Percentiles rank a stretch among this genome's conserved stretches.
Conservation (phyloP, 768 basidiomycete species). For the Mycena albidolilacea region DNA sequence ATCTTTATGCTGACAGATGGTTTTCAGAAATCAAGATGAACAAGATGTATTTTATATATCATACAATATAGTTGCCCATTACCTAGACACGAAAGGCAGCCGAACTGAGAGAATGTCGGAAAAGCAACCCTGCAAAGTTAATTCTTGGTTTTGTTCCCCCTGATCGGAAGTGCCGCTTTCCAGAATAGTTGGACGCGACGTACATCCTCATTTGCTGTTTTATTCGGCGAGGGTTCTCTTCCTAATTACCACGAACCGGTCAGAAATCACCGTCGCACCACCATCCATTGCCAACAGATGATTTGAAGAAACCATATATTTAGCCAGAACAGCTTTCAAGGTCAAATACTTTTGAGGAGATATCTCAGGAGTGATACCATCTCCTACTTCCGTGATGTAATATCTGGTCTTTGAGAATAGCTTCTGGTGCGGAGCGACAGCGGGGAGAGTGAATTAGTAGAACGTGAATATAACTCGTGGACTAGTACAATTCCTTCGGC, state of each 20-base stretch:
- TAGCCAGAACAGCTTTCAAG: no score
- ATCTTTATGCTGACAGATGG: conserved; percentile 16
- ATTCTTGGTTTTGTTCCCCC: no score
- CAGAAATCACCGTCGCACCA: not conserved
- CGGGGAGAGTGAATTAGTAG: conserved; percentile 15
- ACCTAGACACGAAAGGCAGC: conserved; percentile 4
- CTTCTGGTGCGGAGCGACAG: not conserved
- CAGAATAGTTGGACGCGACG: no score
- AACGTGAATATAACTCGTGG: not conserved
- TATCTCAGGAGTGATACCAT: no score
- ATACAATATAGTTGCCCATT: not conserved
- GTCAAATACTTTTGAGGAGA: no score
- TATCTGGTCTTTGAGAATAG: not conserved
- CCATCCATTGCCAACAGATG: conserved; percentile 7
- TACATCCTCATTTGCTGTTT: no score
- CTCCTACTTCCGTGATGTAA: no score
- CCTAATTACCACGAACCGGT: not conserved
- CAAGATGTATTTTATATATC: not conserved
- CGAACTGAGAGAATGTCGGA: not conserved
- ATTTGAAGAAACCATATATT: not conserved
- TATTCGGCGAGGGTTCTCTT: not conserved
- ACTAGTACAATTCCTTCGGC: no score
- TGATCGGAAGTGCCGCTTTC: no score
- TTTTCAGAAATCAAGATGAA: conserved; percentile 5
- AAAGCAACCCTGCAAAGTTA: no score